Conservation (phyloP, 768 basidiomycete genomes). For the Amanita molliuscula region DNA sequence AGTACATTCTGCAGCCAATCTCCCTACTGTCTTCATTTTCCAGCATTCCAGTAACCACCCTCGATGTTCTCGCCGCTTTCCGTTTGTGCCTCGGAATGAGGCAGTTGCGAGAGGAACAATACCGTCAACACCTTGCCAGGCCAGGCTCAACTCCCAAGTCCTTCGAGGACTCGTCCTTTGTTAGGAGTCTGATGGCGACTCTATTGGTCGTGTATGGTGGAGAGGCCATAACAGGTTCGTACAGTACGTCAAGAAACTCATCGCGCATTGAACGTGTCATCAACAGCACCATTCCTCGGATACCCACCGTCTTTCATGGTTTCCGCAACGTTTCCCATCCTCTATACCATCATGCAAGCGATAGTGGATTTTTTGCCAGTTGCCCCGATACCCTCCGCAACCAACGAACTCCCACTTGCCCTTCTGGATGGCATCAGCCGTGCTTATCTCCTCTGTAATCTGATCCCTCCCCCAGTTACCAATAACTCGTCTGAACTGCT, state of each 20-base stretch:
- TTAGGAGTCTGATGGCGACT: conserved; percentile 44
- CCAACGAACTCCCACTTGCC: conserved; percentile 62
- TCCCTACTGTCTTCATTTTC: conserved; percentile 57
- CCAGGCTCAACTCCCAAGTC: conserved; percentile 19
- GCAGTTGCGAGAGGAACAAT: conserved; percentile 47
- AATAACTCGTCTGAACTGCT: conserved; percentile 38
- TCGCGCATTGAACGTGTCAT: conserved; percentile 2
- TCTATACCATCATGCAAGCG: conserved; percentile 55
- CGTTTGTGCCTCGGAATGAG: conserved; percentile 62
- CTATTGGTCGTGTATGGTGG: conserved; percentile 70
- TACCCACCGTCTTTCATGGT: conserved; percentile 70
- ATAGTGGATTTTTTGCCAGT: conserved; percentile 50
- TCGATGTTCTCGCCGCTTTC: conserved; percentile 59
- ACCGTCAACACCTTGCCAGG: conserved; percentile 31
- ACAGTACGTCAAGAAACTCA: neutral
- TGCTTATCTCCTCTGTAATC: conserved; percentile 66
- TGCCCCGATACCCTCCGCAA: conserved; percentile 38
- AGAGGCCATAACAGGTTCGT: conserved; percentile 53
- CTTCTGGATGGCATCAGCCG: conserved; percentile 73
- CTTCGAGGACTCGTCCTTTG: conserved; percentile 44
- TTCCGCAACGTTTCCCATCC: conserved; percentile 52
- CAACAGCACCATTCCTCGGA: conserved; percentile 52
- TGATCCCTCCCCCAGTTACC: conserved; percentile 62
- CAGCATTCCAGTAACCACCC: conserved; percentile 43
- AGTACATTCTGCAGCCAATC: conserved; percentile 44